Evolutionary conservation across 192 early-diverging fungal genomes (phyloP).

Genomic region (Cladochytrium replicatum): DNA sequence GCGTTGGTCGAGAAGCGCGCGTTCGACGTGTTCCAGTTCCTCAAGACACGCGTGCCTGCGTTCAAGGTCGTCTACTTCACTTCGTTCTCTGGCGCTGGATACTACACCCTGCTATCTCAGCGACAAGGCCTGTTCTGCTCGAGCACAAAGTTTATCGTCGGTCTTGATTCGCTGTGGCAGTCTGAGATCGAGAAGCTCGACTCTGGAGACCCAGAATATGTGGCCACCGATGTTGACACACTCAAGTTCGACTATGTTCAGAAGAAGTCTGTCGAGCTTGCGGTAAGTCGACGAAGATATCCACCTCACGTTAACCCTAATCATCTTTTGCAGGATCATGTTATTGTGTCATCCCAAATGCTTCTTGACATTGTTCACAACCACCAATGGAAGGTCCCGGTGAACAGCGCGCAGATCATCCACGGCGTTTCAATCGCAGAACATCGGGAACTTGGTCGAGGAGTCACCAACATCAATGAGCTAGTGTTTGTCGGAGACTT

Average conservation of each 20-base stretch:
- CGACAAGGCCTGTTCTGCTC: conserved; percentile 23
- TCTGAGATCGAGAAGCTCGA: conserved; percentile 6
- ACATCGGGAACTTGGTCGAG: too few species aligned
- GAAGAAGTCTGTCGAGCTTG: conserved; percentile 19
- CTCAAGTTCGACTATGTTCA: conserved; percentile 19
- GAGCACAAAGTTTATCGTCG: conserved; percentile 19
- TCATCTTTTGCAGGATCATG: conserved; percentile 21
- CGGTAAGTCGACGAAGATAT: too few species aligned
- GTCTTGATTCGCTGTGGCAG: conserved; percentile 9
- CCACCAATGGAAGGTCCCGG: conserved; percentile 15
- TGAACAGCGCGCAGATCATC: conserved; percentile 5
- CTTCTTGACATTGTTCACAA: conserved; percentile 12
- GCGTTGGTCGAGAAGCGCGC: conserved; percentile 12
- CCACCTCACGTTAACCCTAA: too few species aligned
- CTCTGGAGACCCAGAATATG: conserved; percentile 6
- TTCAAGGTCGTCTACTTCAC: conserved; percentile 23
- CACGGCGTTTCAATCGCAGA: conserved; percentile 11
- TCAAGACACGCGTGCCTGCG: background rate
- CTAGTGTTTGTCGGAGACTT: conserved; percentile 26
- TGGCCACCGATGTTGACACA: conserved; percentile 9
- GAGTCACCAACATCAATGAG: conserved; percentile 17
- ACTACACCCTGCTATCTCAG: conserved; percentile 25
- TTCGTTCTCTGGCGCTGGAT: conserved; percentile 11
- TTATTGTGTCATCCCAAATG: conserved; percentile 19
- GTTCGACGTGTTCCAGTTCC: conserved; percentile 20